phyloP scores from a whole-genome alignment of 495 filamentous ascomycete species.

The Penicillium canescens region DNA sequence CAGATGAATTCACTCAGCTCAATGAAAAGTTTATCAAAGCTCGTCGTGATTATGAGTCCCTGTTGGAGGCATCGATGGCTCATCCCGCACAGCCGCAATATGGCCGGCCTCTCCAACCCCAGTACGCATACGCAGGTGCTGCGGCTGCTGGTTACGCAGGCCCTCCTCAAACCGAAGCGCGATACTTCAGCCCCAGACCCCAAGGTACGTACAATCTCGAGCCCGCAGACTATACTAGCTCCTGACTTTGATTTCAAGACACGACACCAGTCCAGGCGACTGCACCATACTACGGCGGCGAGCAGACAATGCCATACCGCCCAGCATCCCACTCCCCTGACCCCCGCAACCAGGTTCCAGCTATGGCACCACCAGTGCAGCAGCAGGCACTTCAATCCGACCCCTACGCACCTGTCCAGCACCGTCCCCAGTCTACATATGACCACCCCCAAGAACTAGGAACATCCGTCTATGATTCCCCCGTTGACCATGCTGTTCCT shows the following conservation, averaged over 20 bases:
- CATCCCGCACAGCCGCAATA: slow-evolving; percentile 78
- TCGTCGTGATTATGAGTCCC: slow-evolving; percentile 88
- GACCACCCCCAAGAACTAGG: slow-evolving; percentile 81
- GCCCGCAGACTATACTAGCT: neutral
- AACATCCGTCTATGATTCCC: slow-evolving; percentile 82
- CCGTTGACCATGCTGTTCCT: slow-evolving; percentile 51
- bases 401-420: slow-evolving; percentile 43
- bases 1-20: slow-evolving; percentile 95
- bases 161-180: slow-evolving; percentile 59
- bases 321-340: slow-evolving; percentile 45
- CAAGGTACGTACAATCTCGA: slow-evolving; percentile 39
- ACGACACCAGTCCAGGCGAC: slow-evolving; percentile 30
- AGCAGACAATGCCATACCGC: slow-evolving; percentile 38
- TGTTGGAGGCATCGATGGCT: slow-evolving; percentile 96
- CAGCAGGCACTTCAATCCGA: slow-evolving; percentile 42
- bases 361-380: slow-evolving; percentile 30
- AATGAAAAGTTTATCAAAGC: slow-evolving; percentile 99
- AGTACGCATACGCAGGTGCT: slow-evolving; percentile 62
- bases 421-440: slow-evolving; percentile 71
- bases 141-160: slow-evolving; percentile 51
- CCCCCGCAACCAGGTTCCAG: slow-evolving; percentile 41
- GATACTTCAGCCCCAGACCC: slow-evolving; percentile 67
- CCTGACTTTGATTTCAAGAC: slow-evolving; percentile 21
- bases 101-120: slow-evolving; percentile 60
- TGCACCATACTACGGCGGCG: slow-evolving; percentile 35